Evolutionary conservation across 2,329 filamentous ascomycete species (phyloP), one percentile per base, ranked within the genome.

Genomic region (Gremmenia infestans): DNA sequence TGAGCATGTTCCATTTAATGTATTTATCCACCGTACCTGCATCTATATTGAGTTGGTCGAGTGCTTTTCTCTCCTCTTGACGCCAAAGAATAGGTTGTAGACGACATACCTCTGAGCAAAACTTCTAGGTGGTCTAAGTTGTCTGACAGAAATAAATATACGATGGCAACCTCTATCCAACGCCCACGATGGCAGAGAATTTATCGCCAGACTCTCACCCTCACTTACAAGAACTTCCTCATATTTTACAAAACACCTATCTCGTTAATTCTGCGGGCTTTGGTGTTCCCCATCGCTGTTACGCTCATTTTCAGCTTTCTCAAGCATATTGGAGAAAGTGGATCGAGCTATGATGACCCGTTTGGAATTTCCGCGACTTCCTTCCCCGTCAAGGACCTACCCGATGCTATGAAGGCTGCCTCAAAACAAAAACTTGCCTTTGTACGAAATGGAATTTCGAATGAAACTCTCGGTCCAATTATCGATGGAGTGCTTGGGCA

Each of bases 201-300:
- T 28, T 64, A 61, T 50, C 55, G 55, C 46, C 65, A 67, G 51
- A 66, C 63, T 1, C 50, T 60, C 19, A 60, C 57, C 9, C 58
- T 67, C n/a, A 55, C 53, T 36, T 49, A 66, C 42, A 67, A 66
- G 58, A 66, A 67, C 40, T 57, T 64, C 22, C 62, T 67, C 42
- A 53, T 66, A 14, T 65, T 65, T 50, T 60, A 60, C 48, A 63
- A 60, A 55, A 51, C 61, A 1, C 61, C 61, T 6, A 59, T 64
- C 15, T 52, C 60, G 9, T 63, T 60, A 4, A 25, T 59, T n/a
- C 25, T 61, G 9, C 53, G 65, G 43, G 62, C 61, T 36, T 51
- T 66, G 3, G 15, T 66, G 3, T 63, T 67, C 45, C 65, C 65
- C 12, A 53, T 67, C 25, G 58, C 49, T 11, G 56, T 63, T 14